Conservation (phyloP, 2,329 filamentous ascomycete species). For the Sporothrix euskadiensis region DNA sequence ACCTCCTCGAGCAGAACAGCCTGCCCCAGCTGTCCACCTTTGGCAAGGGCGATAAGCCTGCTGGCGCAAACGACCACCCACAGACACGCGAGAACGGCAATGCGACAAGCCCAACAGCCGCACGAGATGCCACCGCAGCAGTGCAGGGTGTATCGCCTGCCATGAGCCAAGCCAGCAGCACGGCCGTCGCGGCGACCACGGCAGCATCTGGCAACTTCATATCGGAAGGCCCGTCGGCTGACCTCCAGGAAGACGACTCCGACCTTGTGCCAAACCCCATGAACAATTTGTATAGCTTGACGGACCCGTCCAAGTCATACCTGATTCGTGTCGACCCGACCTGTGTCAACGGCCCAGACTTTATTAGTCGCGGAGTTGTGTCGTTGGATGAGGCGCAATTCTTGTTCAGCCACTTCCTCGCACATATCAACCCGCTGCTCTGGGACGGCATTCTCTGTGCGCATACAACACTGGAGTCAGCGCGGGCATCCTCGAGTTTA, state of each 20-base stretch:
- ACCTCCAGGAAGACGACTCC: not conserved
- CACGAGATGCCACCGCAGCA: not conserved
- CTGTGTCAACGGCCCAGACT: not conserved
- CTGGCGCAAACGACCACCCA: not conserved
- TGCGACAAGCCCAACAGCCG: not conserved
- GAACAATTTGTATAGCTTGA: not conserved
- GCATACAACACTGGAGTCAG: not conserved
- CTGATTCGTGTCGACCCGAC: not conserved
- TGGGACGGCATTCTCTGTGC: not conserved
- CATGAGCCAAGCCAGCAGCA: not conserved
- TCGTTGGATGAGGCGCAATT: not conserved
- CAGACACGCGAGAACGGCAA: not conserved
- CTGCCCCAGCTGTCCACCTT: not conserved
- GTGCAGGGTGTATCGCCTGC: not conserved
- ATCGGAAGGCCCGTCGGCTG: not conserved
- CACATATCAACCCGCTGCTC: not conserved
- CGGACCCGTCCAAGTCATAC: not conserved
- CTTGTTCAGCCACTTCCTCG: not conserved
- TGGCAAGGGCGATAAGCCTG: not conserved
- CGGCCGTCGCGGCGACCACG: not conserved
- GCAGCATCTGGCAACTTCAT: not conserved
- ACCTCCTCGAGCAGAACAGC: slow-evolving; percentile 3
- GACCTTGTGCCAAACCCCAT: not conserved
- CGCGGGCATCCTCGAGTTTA: not conserved
- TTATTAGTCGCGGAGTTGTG: not conserved